Conservation (phyloP, 2,329 filamentous ascomycete genomes). For the Diplodia corticola region DNA sequence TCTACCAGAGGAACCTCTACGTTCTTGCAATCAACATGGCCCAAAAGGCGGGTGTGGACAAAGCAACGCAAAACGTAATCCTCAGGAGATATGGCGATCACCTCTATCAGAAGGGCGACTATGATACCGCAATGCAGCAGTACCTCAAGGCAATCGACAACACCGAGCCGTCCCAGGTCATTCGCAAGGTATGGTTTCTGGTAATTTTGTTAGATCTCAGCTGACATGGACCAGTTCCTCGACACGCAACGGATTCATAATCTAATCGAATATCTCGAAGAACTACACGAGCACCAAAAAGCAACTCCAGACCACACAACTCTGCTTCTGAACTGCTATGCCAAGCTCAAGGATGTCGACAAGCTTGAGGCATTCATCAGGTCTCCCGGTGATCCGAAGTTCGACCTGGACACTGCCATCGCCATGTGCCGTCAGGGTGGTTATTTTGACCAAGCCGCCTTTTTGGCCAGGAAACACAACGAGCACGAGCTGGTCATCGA, state of each 20-base stretch:
- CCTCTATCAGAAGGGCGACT: conserved; percentile 91
- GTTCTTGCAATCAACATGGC: conserved; percentile 89
- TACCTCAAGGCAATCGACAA: conserved; percentile 95
- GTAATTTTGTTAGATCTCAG: not conserved
- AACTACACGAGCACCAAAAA: conserved; percentile 89
- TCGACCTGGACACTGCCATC: conserved; percentile 95
- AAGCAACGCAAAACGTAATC: conserved; percentile 82
- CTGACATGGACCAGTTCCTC: conserved; percentile 63
- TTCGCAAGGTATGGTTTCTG: conserved; percentile 68
- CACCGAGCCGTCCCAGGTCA: conserved; percentile 94
- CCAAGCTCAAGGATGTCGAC: conserved; percentile 93
- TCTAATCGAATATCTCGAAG: conserved; percentile 93
- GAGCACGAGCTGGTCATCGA: conserved; percentile 94
- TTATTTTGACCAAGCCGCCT: conserved; percentile 95
- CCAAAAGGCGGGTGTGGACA: conserved; percentile 80
- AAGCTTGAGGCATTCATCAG: conserved; percentile 98
- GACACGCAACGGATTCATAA: conserved; percentile 98
- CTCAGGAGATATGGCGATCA: conserved; percentile 93
- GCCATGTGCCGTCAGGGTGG: conserved; percentile 96
- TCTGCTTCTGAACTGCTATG: conserved; percentile 91
- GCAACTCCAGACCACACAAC: conserved; percentile 96
- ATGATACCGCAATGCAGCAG: conserved; percentile 98
- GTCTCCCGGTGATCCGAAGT: conserved; percentile 89
- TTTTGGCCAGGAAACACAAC: conserved; percentile 88
- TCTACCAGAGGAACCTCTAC: conserved; percentile 93